Conservation (phyloP, 768 basidiomycete genomes). For the Tubosaeta sp. region DNA sequence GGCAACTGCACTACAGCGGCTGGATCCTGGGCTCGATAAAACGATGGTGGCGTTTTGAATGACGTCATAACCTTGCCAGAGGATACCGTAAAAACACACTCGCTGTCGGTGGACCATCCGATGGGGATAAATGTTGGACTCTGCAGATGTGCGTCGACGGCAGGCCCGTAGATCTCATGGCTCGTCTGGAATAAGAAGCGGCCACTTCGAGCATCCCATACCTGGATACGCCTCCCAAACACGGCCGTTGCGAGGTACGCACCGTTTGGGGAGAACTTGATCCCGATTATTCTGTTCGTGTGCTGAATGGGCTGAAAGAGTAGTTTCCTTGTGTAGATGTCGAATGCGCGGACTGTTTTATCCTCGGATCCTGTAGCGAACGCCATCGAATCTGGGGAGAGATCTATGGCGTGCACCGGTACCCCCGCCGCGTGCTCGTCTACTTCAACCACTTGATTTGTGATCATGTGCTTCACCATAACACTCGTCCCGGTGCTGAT, state of each 20-base stretch:
- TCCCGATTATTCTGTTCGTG: background rate
- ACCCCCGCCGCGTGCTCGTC: background rate
- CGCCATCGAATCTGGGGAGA: background rate
- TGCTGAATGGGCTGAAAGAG: background rate
- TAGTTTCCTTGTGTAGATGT: background rate
- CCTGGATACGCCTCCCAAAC: background rate
- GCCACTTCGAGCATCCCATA: background rate
- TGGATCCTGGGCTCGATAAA: no score
- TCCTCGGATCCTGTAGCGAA: background rate
- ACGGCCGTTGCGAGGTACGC: background rate
- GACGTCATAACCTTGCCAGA: background rate
- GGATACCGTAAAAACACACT: background rate
- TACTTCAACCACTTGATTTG: background rate
- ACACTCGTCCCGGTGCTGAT: background rate
- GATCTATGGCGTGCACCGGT: background rate
- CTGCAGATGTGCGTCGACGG: background rate
- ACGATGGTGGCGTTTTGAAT: background rate
- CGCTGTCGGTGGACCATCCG: background rate
- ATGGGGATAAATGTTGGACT: background rate
- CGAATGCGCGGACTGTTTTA: background rate
- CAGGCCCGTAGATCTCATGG: background rate
- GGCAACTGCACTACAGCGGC: no score
- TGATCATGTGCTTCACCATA: background rate
- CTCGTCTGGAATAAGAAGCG: background rate
- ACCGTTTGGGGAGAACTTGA: constrained; percentile 1